Base-by-base conservation (phyloP, 305 asterid genomes). In the Fraxinus ornus region DNA sequence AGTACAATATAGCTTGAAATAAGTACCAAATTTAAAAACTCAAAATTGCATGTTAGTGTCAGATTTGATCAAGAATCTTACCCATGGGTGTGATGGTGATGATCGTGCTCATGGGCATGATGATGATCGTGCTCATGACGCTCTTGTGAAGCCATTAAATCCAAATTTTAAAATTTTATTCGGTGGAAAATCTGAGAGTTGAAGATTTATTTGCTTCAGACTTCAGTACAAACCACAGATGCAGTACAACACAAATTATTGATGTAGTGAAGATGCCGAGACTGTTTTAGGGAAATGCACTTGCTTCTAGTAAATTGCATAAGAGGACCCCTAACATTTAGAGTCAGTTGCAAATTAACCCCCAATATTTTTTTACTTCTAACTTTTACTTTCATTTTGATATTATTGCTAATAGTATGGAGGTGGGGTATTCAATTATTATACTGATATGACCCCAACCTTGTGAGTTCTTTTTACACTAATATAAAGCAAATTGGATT, bases 61-160 rank as follows among this genome's bases (percentile, higher is more conserved):
- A 33, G 62, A 72, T 33, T 19, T 41, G 71, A 80, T 2, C 44
- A 33, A 72, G 76, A 72, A 32, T 72, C 76, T 73, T 78, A 87
- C 90, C 78, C 89, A 68, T 85, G 89, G 83, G 32, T 49, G 15
- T 84, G 87, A 3, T 79, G 70, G 17, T 88, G 87, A 9, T 71
- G 75, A 36, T 64, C 33, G 1, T 79, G 82, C 22, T 33, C 75
- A 15, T 84, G 83, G 30, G 30, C 19, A 30, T 77, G 83, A 26
- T 71, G 60, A 8, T 84, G 86, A 73, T 83, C 79, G 33, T 89
- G 86, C 26, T 57, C 60, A 68, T 86, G 85, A 24, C 85, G 83
- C 75, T 75, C 84, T 33, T 81, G 71, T 19, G 88, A 82, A 35
- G 88, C 90, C 91, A 89, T 89, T 72, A 72, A 72, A 32, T 35